Base-by-base conservation (phyloP, 2,329 filamentous ascomycete genomes). In the Verticillium nonalfalfae region DNA sequence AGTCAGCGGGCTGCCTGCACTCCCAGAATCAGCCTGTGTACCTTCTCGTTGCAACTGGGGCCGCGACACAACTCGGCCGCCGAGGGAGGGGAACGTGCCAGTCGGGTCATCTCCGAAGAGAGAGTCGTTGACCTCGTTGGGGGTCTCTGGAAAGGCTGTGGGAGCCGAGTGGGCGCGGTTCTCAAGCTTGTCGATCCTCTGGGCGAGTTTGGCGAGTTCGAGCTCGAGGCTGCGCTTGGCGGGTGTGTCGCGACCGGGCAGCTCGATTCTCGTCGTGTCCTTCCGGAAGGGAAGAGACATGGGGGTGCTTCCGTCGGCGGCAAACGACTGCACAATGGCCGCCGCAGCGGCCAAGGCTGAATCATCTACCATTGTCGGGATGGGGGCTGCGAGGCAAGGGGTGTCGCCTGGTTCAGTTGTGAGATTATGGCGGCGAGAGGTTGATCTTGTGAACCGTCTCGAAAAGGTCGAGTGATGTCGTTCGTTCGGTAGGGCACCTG, bases 141-240 rank as follows among this genome's bases (percentile, higher is more conserved):
- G 91, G 10, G 91, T 95, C 71, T 93, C 89, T 68, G 92, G 92
- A 68, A 93, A 84, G 61, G 82, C 78, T 66, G 82, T 81, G 62
- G 83, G 74, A 62, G 83, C 79, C 18, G 35, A 10, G 70, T 84
- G 85, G 66, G 90, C 89, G 76, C 89, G 89, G 68, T 86, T 86
- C 79, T 98, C 93, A 68, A 98, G 85, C 66, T 88, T 86, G 66
- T 93, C 90, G 67, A 98, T 86, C 67, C 95, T 84, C 64, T 87
- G 79, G 63, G 89, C 85, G 65, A 98, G 84, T 61, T 90, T 89
- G 58, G 89, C 85, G 62, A 99, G 84, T 77, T 98, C 94, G 63
- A 83, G 82, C 77, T 98, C 93, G 64, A 98, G 85, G 36, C 83
- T 83, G 67, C 85, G 82, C 78, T 98, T 98, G 67, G 89, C 89